Base-by-base conservation (phyloP, 139 green algal genomes). In the Chlamydomonas incerta region DNA sequence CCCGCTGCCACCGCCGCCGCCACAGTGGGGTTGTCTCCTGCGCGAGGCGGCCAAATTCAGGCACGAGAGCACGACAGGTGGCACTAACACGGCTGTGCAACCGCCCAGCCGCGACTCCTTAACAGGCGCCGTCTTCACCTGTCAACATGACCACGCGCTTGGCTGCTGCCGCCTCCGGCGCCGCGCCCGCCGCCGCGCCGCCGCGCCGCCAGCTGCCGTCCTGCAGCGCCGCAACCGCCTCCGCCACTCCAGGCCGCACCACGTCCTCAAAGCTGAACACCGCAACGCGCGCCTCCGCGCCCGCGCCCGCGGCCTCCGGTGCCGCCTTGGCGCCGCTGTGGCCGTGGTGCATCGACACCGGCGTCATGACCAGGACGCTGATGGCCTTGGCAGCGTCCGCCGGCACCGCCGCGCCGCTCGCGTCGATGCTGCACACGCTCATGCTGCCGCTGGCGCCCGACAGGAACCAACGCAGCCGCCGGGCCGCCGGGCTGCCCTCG, bases 1-100 rank as follows among this genome's bases (percentile, higher is more conserved):
- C 80, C 46, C 0, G 80, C 60, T 0, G 92, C 94, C 46, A 98
- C 92, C 17, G 80, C 34, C 29, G 65, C 41, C 0, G 90, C 71
- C 31, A 87, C 71, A 85, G 92, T 26, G n/a, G 86, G 80, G 82
- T 96, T 96, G 90, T 99, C 96, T 18, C 96, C 96, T 80, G 95
- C 92, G 70, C 33, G n/a, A n/a, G n/a, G n/a, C n/a, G n/a, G n/a
- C n/a, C n/a, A n/a, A n/a, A n/a, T n/a, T n/a, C n/a, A n/a, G n/a
- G n/a, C n/a, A n/a, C n/a, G n/a, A n/a, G n/a, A n/a, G n/a, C n/a
- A n/a, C n/a, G n/a, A n/a, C n/a, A n/a, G n/a, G n/a, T n/a, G n/a
- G n/a, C n/a, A n/a, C n/a, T n/a, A n/a, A n/a, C n/a, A n/a, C n/a
- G n/a, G n/a, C n/a, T n/a, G n/a, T n/a, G n/a, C n/a, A n/a, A n/a